Evolutionary conservation across 768 basidiomycete species (phyloP), one percentile per base, ranked within the genome.

Genomic region (Pulveroboletus sp.): DNA sequence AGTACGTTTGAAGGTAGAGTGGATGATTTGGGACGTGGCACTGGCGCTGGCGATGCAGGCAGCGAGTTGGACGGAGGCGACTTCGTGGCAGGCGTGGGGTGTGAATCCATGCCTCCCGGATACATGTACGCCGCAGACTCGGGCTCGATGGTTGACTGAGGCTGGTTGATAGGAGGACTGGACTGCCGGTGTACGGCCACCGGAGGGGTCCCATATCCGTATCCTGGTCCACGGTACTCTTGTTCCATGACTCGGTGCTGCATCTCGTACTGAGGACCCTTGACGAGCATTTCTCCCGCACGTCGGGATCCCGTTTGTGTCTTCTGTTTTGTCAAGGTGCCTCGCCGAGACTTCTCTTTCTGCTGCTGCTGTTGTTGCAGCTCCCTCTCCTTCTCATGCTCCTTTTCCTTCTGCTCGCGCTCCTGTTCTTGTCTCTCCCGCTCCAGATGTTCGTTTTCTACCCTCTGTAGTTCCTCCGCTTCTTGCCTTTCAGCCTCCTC

Each of bases 171-270:
- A 22, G 62, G 53, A 40, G 63, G 59, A 29, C 49, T 66, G 14
- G 68, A 47, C 42, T 60, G 61, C 47, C 63, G 61, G 36, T 62
- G 59, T 41, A 54, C 54, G 34, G n/a, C n/a, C n/a, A n/a, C n/a
- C 60, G 61, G 3, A 62, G 54, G 32, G 58, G 20, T 37, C 4
- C 60, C 58, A 49, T 68, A 66, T n/a, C 51, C 49, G 14, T 64
- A 62, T 4, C 47, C 57, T 40, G 68, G 58, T 9, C 72, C 75
- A 42, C 76, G 75, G 55, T 89, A 89, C 63, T 95, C 91, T 59
- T 93, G 86, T 65, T 93, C 89, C 79, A 97, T 92, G 43, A 85
- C 89, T 20, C 87, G 83, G 65, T 92, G 88, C 65, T 97, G 94
- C 80, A 89, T 85, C 61, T 95, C 94, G 63, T 95, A 97, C 60